Conservation (phyloP, 805 yeast species). For the Metschnikowia hibisci region DNA sequence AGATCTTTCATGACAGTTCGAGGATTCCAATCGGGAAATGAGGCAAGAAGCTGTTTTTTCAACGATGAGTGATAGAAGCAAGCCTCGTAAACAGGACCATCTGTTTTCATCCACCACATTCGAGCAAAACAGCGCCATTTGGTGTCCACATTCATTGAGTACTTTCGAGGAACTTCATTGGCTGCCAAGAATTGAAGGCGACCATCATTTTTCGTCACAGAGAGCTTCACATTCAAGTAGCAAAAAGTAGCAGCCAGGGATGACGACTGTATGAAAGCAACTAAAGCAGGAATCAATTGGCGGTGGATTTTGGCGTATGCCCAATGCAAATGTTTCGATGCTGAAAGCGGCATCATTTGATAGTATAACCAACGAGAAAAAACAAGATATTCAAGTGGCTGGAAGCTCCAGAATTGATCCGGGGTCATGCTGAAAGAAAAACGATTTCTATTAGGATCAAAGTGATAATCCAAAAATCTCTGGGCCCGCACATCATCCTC, state of each 20-base stretch:
- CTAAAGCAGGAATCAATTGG: conserved; percentile 23
- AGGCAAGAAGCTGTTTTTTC: neutral
- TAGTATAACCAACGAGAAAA: conserved; percentile 30
- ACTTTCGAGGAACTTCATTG: neutral
- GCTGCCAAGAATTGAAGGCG: neutral
- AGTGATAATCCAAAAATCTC: neutral
- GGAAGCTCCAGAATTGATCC: neutral
- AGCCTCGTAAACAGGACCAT: neutral
- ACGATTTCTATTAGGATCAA: neutral
- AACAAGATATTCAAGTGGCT: conserved; percentile 12
- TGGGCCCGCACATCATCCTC: conserved; percentile 1
- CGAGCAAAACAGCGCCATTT: conserved; percentile 12
- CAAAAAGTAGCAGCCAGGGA: neutral
- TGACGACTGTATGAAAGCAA: neutral
- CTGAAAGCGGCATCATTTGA: conserved; percentile 25
- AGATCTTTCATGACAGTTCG: neutral
- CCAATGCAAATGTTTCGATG: conserved; percentile 38
- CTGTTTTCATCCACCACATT: conserved; percentile 16
- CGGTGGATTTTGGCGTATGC: conserved; percentile 36
- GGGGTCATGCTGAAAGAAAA: neutral
- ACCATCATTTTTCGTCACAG: neutral
- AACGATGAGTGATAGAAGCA: conserved; percentile 2
- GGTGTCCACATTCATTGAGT: neutral
- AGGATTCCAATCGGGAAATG: conserved; percentile 1
- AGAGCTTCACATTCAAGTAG: conserved; percentile 1